Conservation (phyloP, 106 monocot species). For the Chionographis japonica region DNA sequence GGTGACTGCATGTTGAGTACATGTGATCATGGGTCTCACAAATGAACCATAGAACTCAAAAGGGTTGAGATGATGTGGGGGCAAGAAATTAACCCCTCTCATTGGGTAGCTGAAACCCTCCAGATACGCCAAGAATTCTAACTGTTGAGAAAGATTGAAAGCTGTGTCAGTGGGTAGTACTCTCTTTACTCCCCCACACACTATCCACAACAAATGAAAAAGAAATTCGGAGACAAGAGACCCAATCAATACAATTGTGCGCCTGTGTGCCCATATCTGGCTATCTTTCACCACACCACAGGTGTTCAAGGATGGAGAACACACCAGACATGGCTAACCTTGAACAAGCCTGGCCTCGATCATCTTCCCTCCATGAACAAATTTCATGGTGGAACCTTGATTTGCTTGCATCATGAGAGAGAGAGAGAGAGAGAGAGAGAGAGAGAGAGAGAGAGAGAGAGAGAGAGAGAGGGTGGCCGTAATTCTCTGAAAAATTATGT, state of each 20-base stretch:
- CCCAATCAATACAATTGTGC: neutral
- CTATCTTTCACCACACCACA: constrained; percentile 1
- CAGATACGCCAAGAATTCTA: constrained; percentile 10
- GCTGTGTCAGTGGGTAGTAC: constrained; percentile 24
- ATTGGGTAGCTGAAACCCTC: constrained; percentile 1
- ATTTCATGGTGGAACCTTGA: constrained; percentile 1
- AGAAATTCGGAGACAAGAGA: neutral
- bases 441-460: neutral
- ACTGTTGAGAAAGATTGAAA: constrained; percentile 12
- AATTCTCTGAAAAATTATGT: neutral
- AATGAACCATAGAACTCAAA: no score
- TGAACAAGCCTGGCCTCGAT: constrained; percentile 12
- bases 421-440: no score
- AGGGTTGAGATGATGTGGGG: no score
- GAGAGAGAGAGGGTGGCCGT: neutral
- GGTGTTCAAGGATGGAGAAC: neutral
- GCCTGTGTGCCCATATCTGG: constrained; percentile 6
- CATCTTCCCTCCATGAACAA: constrained; percentile 3
- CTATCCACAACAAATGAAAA: neutral
- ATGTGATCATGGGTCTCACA: no score
- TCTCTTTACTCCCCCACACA: constrained; percentile 4
- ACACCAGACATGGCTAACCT: neutral
- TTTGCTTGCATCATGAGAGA: neutral
- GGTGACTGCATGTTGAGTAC: no score
- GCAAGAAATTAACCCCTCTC: neutral